Percentiles rank a stretch among this genome's conserved stretches.
Evolutionary conservation across 2,329 filamentous ascomycete genomes (phyloP).

Genomic region (Metarhizium rileyi): DNA sequence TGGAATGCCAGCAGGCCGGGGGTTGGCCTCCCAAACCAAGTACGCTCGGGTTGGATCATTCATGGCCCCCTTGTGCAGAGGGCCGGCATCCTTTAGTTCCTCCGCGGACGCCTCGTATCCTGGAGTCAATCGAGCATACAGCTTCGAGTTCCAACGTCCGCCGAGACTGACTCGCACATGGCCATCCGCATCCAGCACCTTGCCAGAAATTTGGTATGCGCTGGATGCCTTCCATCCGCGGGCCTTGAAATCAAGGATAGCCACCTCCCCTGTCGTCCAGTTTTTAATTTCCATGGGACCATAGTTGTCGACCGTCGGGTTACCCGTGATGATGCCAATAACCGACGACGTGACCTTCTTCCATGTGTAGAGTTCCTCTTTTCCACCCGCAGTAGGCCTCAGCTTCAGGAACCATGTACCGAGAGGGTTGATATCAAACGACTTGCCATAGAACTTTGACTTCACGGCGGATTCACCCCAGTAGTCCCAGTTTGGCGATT

Average conservation of each 20-base stretch:
- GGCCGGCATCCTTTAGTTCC: conserved; percentile 34
- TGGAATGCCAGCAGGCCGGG: conserved; percentile 71
- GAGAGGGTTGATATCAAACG: conserved; percentile 91
- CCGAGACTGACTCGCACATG: conserved; percentile 81
- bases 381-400: conserved; percentile 62
- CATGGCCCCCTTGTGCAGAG: conserved; percentile 39
- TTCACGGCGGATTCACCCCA: conserved; percentile 92
- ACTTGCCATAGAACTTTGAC: conserved; percentile 95
- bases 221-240: conserved; percentile 93
- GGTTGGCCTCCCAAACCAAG: conserved; percentile 85
- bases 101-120: conserved; percentile 72
- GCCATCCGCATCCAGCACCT: conserved; percentile 71
- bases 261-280: conserved; percentile 89
- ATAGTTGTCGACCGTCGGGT: conserved; percentile 95
- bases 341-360: conserved; percentile 97
- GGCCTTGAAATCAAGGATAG: conserved; percentile 82
- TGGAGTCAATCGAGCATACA: conserved; percentile 87
- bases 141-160: conserved; percentile 93
- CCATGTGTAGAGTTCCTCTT: conserved; percentile 91
- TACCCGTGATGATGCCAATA: conserved; percentile 96
- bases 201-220: conserved; percentile 80
- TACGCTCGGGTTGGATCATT: conserved; percentile 67
- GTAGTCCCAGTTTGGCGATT: conserved; percentile 92
- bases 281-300: conserved; percentile 96
- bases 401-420: conserved; percentile 95